Evolutionary conservation across 176 grass and related monocot genomes (phyloP), one percentile per base, ranked within the genome.

Genomic region (Eleusine coracana): DNA sequence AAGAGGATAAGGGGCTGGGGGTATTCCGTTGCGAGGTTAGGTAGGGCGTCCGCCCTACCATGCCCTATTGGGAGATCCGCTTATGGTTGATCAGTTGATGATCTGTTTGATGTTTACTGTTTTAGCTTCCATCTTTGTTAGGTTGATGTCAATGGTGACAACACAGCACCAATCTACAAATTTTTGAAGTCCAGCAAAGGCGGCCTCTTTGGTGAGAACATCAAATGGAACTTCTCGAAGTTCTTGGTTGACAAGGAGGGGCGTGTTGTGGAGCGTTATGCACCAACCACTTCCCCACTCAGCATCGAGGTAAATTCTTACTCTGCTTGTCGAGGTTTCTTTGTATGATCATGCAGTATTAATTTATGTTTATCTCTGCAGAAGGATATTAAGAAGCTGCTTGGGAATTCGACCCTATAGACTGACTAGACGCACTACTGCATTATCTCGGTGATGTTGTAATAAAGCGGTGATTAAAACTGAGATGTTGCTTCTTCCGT

Each of bases 191-290:
- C 92, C 6, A 92, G 80, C 89, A 95, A 95, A 83, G 90, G 90
- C 42, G 85, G 92, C 21, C 40, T 92, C 34, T 90, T 92, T 2
- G 92, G 90, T 3, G 87, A 92, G 38, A 88, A 80, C 85, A 95
- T 95, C 70, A 95, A 94, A 82, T 95, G 92, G 92, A 95, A 95
- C 85, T 95, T 95, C 82, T 75, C 92, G 5, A 95, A 92, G 85
- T 95, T 95, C 90, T 84, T 95, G 87, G 85, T 92, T 23, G 92
- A 92, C 87, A 95, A 92, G 75, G 90, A 95, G 71, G 92, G 92
- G 0, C 69, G 50, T 17, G 92, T 95, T 17, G 87, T 95, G 34
- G 88, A 95, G 46, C 93, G 90, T 52, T 95, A 95, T 50, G 93
- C 90, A 1, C 88, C 93, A 23, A 93, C 91, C 21, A 93, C 93